These are phyloP conservation scores for Fraxinus angustifolia DNA, from an alignment of 305 asterid genomes.

Conservation along the genomic window DNA sequence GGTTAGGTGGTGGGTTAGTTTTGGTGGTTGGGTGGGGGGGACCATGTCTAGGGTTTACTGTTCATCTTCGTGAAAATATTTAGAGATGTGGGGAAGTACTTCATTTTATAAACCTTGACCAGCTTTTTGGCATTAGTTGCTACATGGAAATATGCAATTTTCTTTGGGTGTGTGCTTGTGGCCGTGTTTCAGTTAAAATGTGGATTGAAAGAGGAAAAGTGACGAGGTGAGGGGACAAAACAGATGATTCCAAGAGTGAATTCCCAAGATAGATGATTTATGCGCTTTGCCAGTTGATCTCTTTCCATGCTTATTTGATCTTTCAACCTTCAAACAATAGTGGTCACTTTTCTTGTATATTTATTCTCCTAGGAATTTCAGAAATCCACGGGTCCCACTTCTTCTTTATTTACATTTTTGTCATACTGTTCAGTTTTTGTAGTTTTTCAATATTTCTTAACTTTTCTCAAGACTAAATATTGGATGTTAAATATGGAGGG, in stretches of 20 bases:
- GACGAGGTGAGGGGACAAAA: not conserved
- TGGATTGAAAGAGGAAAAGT: not conserved
- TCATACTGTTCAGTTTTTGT: not conserved
- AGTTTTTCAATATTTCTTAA: not conserved
- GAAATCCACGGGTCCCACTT: not conserved
- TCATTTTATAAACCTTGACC: not conserved
- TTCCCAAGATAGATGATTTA: not conserved
- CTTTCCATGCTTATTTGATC: not conserved
- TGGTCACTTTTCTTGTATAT: not conserved
- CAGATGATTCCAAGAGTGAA: not conserved
- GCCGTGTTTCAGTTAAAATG: not conserved
- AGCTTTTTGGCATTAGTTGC: slow-evolving; percentile 8
- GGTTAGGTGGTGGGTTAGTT: no score
- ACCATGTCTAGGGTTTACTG: no score
- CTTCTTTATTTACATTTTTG: not conserved
- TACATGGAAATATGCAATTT: not conserved
- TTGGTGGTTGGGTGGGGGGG: no score
- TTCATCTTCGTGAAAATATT: no score
- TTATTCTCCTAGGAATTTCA: not conserved
- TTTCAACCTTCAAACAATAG: not conserved
- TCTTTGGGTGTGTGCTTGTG: not conserved
- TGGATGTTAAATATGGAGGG: not conserved
- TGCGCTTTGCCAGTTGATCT: not conserved
- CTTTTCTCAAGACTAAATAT: not conserved
- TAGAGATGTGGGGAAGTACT: not conserved